Conservation (phyloP, 441 rosid genomes). For the Erodium moschatum region DNA sequence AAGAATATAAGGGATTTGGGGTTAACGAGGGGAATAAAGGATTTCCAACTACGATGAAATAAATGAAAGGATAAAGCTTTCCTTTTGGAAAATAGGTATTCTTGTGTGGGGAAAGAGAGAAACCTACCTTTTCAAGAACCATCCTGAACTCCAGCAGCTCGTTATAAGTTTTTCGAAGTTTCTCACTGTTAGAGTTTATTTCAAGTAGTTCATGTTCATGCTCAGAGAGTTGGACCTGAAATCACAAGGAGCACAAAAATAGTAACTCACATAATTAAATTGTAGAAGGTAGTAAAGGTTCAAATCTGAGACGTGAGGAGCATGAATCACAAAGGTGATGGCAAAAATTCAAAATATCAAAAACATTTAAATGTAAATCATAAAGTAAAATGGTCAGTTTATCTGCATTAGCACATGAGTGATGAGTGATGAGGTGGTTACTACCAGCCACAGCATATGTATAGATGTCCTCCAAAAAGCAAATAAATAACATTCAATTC, state of each 20-base stretch:
- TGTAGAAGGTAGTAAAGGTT: slow-evolving; percentile 13
- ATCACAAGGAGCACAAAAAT: slow-evolving; percentile 19
- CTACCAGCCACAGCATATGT: too few species aligned
- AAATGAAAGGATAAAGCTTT: not conserved
- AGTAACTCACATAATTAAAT: slow-evolving; percentile 17
- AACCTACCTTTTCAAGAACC: slow-evolving; percentile 77
- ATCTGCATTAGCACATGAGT: too few species aligned
- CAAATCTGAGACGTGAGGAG: not conserved
- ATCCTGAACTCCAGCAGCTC: slow-evolving; percentile 95
- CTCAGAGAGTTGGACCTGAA: slow-evolving; percentile 80
- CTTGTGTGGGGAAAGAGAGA: slow-evolving; percentile 8
- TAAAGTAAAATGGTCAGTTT: too few species aligned
- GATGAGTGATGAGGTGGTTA: too few species aligned
- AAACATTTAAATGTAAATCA: too few species aligned
- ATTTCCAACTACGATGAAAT: not conserved
- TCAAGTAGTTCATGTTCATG: slow-evolving; percentile 88
- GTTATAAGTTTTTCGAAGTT: slow-evolving; percentile 76
- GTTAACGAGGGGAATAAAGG: not conserved
- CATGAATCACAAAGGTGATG: not conserved
- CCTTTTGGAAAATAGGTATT: not conserved
- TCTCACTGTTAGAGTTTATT: slow-evolving; percentile 88
- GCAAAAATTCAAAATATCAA: too few species aligned
- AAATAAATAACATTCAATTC: too few species aligned
- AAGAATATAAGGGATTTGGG: not conserved
- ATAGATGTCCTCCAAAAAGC: too few species aligned